These are phyloP conservation scores for Rhynchosporium graminicola DNA, from an alignment of 2,329 filamentous ascomycete species.

Conservation along the genomic window DNA sequence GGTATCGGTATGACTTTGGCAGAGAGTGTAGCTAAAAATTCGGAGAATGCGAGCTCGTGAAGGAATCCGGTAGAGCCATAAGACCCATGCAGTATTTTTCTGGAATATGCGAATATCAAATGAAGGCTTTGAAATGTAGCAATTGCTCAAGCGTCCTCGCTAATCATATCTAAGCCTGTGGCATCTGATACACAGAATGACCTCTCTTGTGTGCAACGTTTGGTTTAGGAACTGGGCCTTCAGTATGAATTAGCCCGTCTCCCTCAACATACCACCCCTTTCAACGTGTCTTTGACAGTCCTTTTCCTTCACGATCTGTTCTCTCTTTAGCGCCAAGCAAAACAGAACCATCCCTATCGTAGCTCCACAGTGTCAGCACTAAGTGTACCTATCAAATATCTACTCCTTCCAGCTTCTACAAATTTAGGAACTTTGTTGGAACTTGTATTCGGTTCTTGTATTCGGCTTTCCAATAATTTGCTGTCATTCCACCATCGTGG, in stretches of 20 bases:
- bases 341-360: background rate
- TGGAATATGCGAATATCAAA: no score
- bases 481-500: background rate
- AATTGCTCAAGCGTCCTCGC: background rate
- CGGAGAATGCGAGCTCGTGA: no score
- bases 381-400: conserved; percentile 1
- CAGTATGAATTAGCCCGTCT: background rate
- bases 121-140: background rate
- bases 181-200: conserved; percentile 8
- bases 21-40: no score
- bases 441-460: background rate
- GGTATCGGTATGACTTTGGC: no score
- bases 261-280: background rate
- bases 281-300: background rate
- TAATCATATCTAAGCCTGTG: background rate
- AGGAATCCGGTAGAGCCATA: no score
- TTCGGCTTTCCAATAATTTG: background rate
- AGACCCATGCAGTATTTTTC: no score
- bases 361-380: background rate
- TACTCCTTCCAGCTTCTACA: background rate
- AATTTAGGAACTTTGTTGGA: background rate
- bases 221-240: background rate
- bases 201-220: background rate
- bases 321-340: background rate
- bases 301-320: background rate